These are phyloP conservation scores for Linum usitatissimum DNA, from an alignment of 345 rosid genomes.

Conservation along the genomic window DNA sequence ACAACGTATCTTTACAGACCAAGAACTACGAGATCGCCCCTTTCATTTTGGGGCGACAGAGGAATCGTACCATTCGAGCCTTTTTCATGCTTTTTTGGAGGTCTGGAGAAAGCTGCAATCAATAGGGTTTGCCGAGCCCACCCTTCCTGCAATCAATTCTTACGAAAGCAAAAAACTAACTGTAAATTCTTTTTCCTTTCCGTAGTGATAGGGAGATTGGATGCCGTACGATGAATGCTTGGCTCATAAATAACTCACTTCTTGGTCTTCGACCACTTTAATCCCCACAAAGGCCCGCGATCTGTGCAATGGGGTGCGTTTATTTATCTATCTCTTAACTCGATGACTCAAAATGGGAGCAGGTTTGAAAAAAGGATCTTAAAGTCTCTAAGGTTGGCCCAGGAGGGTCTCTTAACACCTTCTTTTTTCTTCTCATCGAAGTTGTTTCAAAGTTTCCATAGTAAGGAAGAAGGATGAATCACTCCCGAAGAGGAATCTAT, in stretches of 20 bases:
- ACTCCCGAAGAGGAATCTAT: too few relatives aligned
- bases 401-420: conserved; percentile 9
- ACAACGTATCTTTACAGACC: neutral
- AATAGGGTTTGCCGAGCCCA: neutral
- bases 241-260: too few relatives aligned
- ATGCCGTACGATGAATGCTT: too few relatives aligned
- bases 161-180: too few relatives aligned
- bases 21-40: neutral
- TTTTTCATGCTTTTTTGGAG: neutral
- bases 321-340: too few relatives aligned
- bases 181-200: neutral
- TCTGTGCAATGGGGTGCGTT: too few relatives aligned
- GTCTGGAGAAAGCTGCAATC: neutral
- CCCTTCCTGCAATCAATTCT: too few relatives aligned
- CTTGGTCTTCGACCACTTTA: too few relatives aligned
- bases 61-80: neutral
- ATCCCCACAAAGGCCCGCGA: too few relatives aligned
- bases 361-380: too few relatives aligned
- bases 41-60: neutral
- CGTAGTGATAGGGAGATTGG: too few relatives aligned
- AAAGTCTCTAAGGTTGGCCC: conserved; percentile 2
- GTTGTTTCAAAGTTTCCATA: neutral
- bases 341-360: too few relatives aligned
- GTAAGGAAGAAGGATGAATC: neutral
- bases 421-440: conserved; percentile 2